Evolutionary conservation across 2,329 filamentous ascomycete genomes (phyloP).

Genomic region (Septoria petroselini): DNA sequence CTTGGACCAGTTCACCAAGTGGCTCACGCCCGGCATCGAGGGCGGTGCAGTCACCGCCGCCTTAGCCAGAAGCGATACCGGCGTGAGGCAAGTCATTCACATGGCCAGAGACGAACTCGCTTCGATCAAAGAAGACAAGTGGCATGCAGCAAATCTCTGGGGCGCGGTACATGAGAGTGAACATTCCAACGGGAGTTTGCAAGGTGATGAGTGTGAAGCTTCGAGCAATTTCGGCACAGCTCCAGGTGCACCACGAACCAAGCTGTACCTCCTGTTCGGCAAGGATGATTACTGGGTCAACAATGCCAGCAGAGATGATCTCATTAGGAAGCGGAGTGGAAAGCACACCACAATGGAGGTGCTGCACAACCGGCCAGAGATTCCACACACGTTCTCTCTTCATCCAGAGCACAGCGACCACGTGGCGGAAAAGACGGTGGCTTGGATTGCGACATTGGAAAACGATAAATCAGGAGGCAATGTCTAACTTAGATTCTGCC

Average conservation of each 20-base stretch:
- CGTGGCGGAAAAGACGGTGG: constrained; percentile 14
- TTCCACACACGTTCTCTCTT: constrained; percentile 61
- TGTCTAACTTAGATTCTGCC: neutral
- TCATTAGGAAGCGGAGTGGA: constrained; percentile 46
- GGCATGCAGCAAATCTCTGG: constrained; percentile 62
- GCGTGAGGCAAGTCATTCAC: constrained; percentile 56
- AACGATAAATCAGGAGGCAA: neutral
- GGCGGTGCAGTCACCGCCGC: constrained; percentile 49
- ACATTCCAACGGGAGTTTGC: neutral
- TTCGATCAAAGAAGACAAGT: constrained; percentile 55
- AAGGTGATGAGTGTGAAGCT: neutral
- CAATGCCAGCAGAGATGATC: constrained; percentile 54
- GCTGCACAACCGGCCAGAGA: constrained; percentile 46
- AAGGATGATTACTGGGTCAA: constrained; percentile 62
- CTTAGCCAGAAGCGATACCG: constrained; percentile 50
- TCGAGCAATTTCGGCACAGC: neutral
- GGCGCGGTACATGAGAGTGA: constrained; percentile 40
- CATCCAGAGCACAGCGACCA: constrained; percentile 39
- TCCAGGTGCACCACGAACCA: constrained; percentile 37
- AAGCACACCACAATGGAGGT: constrained; percentile 53
- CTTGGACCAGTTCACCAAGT: constrained; percentile 33
- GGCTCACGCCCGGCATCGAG: constrained; percentile 21
- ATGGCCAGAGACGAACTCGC: constrained; percentile 59
- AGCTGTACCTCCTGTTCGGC: constrained; percentile 59
- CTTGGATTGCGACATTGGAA: constrained; percentile 10